These are phyloP conservation scores for Alternaria postmessia DNA, from an alignment of 2,329 filamentous ascomycete genomes.

Conservation along the genomic window DNA sequence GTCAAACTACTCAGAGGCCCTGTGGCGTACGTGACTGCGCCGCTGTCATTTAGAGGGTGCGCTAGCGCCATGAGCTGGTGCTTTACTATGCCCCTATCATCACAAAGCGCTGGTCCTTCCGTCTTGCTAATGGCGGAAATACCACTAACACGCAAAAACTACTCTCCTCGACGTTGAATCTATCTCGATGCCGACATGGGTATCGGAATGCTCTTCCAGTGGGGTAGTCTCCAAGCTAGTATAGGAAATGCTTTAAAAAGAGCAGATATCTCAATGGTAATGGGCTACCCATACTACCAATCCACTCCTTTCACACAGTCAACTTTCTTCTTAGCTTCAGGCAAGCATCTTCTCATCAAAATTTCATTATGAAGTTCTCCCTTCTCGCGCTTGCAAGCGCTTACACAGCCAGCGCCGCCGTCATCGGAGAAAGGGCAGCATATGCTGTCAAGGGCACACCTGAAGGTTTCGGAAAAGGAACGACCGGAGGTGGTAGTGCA, in stretches of 20 bases:
- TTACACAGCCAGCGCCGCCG: conserved; percentile 8
- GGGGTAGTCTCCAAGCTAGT: background rate
- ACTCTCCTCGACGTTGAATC: background rate
- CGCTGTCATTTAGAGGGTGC: conserved; percentile 1
- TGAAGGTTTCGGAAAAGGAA: conserved; percentile 11
- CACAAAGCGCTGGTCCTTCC: background rate
- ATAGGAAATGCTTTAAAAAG: background rate
- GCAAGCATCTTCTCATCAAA: background rate
- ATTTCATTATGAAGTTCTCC: conserved; percentile 10
- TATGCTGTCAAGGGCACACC: conserved; percentile 11
- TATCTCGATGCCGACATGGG: background rate
- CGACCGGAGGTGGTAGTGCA: conserved; percentile 25
- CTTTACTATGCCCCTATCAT: background rate
- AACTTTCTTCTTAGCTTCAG: background rate
- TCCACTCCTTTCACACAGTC: background rate
- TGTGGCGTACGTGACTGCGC: background rate
- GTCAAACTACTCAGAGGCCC: background rate
- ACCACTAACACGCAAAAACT: background rate
- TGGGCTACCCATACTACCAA: background rate
- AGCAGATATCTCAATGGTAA: background rate
- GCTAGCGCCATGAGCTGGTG: conserved; percentile 2
- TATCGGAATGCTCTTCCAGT: background rate
- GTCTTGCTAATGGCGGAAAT: conserved; percentile 7
- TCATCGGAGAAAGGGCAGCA: conserved; percentile 1
- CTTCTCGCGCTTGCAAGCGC: conserved; percentile 7